Base-by-base conservation (phyloP, 805 yeast genomes). In the Kuraishia piskuri region DNA sequence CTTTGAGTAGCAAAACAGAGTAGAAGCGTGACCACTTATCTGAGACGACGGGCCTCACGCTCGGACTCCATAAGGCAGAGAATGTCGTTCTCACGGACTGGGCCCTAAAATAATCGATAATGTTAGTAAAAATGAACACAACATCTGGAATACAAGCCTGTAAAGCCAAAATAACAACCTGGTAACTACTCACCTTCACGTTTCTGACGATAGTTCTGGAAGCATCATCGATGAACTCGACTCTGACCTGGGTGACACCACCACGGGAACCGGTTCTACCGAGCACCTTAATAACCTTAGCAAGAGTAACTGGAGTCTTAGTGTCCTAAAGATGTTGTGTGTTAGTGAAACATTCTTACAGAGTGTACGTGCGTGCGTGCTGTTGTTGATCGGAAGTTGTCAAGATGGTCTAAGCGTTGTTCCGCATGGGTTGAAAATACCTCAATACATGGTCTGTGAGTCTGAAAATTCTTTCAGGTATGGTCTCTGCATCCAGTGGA, bases 171-270 rank as follows among this genome's bases (percentile, higher is more conserved):
- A 12, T 6, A 31, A 12, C 4, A 31, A 4, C 40, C 17, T 6
- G 14, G 17, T 31, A 6, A 12, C 21, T 7, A 47, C 49, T 21
- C n/a, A 47, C 49, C 49, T 73, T 73, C 63, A 73, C 77, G 68
- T 73, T 73, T 72, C 77, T 73, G 68, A 73, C 77, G 58, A 73
- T 73, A 60, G 76, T 71, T 73, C 77, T 73, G 66, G 76, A 63
- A 55, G 75, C 61, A 59, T 73, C 77, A 65, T 73, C 77, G 61
- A 73, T 66, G 68, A 73, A 73, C 68, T 73, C 75, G 58, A 73
- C 77, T 70, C 77, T 70, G 63, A 73, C 77, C 67, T 73, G 77
- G 66, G 77, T 73, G 64, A 73, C 77, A 72, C 66, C 66, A 60
- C 68, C 68, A 61, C 68, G 62, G 62, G 68, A 64, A 51, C 68